Evolutionary conservation across 305 asterid genomes (phyloP), one percentile per base, ranked within the genome.

Genomic region (Salvia sclarea): DNA sequence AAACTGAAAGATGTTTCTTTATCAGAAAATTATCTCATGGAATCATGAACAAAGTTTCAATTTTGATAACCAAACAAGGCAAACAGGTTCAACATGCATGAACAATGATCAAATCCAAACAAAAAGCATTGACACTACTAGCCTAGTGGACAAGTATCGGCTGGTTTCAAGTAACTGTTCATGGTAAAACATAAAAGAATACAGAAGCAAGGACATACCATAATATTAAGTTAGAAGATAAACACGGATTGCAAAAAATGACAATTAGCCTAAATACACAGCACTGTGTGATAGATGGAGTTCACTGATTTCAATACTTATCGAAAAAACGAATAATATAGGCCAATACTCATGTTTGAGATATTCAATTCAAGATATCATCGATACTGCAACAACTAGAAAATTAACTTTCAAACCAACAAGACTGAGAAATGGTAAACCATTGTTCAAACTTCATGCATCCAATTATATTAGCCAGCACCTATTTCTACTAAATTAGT

Each of bases 1-100:
- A 94, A 91, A 41, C 97, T 91, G 76, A 43, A 72, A 61, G 10
- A 44, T 31, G 43, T 38, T 33, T 58, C 44, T 38, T 74, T 72
- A 66, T 84, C 58, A 82, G 76, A 61, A 72, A 57, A 21, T 63
- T 59, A 55, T 48, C 53, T 37, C 11, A 55, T 20, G 17, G 24
- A 69, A 63, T 61, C 28, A 59, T n/a, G 48, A 37, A 59, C 16
- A 71, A 16, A 45, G 22, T 38, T 54, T 52, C 24, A 38, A 70
- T 20, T 38, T 69, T 45, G 66, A 54, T 48, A 66, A 68, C 41
- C 35, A 69, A 65, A 55, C 25, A 45, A 50, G 43, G 33, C 41
- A 60, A 22, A 56, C n/a, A 62, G n/a, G 25, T 47, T 45, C 40
- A 21, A 59, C 28, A 50, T 24, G 52, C 44, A 14, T 53, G 20